Conservation (phyloP, 345 rosid species). For the Hibiscus trionum region DNA sequence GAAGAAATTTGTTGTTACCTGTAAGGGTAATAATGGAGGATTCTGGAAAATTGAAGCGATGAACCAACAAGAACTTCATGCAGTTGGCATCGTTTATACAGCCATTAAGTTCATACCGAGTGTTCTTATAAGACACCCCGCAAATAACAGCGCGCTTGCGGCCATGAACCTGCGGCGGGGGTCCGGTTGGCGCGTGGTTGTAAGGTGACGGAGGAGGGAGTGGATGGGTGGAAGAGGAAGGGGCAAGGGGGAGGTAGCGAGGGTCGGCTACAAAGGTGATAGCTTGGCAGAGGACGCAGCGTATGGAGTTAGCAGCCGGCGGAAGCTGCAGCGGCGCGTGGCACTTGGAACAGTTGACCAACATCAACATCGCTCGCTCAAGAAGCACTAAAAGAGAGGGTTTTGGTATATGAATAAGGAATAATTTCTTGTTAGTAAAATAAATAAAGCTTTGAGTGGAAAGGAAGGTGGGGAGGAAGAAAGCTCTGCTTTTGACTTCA, state of each 20-base stretch:
- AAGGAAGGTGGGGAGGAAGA: background rate
- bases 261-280: slow-evolving; percentile 37
- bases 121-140: slow-evolving; percentile 53
- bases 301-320: slow-evolving; percentile 52
- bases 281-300: slow-evolving; percentile 71
- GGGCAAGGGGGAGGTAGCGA: slow-evolving; percentile 12
- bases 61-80: slow-evolving; percentile 79
- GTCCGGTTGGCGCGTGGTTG: slow-evolving; percentile 48
- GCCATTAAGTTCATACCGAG: slow-evolving; percentile 61
- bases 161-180: slow-evolving; percentile 46
- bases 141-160: slow-evolving; percentile 72
- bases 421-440: too few relatives aligned
- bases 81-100: slow-evolving; percentile 78
- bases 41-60: slow-evolving; percentile 67
- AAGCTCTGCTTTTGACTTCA: background rate
- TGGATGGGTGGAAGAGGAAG: slow-evolving; percentile 15
- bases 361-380: slow-evolving; percentile 26
- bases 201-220: slow-evolving; percentile 25
- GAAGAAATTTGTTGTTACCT: slow-evolving; percentile 23
- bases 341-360: slow-evolving; percentile 71
- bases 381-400: background rate
- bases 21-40: slow-evolving; percentile 76
- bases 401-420: too few relatives aligned
- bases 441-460: background rate
- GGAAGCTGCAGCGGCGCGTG: slow-evolving; percentile 61